Evolutionary conservation across 768 basidiomycete genomes (phyloP), one percentile per base, ranked within the genome.

Genomic region (Mycena floridula): DNA sequence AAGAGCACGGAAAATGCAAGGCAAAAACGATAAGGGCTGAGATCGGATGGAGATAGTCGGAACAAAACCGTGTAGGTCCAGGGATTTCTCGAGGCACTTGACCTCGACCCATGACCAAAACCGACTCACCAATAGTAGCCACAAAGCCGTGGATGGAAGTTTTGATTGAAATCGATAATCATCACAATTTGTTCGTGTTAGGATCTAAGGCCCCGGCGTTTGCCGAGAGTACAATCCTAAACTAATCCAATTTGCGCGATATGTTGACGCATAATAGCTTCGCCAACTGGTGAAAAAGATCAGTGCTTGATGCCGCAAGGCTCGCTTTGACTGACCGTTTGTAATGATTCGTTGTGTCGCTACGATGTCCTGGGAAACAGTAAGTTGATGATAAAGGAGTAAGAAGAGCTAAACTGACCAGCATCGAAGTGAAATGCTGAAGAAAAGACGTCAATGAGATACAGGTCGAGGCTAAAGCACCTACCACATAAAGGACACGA

Each of bases 341-440:
- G 76, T 66, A 46, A 85, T 81, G 43, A 85, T 81, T 23, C 65
- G 69, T 48, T 82, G 82, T 12, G 82, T 83, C 4, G 81, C 79
- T 52, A 75, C 72, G 46, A 82, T 74, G 51, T 85, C 82, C 82
- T 84, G 40, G n/a, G 21, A 36, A 26, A 40, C 21, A 7, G 39
- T 45, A 42, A 16, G 23, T 50, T 25, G 46, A 27, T n/a, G 25
- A 8, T 25, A 41, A 45, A 28, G 40, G 39, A 32, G 20, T 13
- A 32, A 30, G 21, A 11, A 39, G n/a, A 24, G 4, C 24, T 27
- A 25, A 39, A 55, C 68, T 43, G 25, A 83, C 82, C 50, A 85
- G 70, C 81, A 84, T 84, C 20, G 80, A 78, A 12, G 79, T 82
- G 48, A 82, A 83, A 58, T 85, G 83, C 82, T 85, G 48, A 43